phyloP scores from a whole-genome alignment of 495 filamentous ascomycete genomes.

The Rostrohypoxylon terebratum region DNA sequence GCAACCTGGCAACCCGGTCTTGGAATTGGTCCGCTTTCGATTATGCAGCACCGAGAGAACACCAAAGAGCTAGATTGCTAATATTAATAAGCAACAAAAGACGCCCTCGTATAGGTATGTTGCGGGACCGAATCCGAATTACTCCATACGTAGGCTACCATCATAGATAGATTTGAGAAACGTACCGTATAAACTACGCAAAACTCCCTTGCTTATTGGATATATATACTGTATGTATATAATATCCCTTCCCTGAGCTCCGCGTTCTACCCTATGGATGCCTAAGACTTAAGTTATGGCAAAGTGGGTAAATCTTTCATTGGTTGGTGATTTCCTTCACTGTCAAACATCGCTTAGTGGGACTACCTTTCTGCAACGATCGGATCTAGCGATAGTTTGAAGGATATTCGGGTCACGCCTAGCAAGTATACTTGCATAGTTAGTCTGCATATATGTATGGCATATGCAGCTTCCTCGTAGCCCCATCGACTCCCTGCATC shows the following conservation, averaged over 20 bases:
- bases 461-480: constrained; percentile 3
- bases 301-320: neutral
- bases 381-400: constrained; percentile 7
- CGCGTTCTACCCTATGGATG: neutral
- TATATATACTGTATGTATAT: neutral
- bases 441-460: constrained; percentile 10
- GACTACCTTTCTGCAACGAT: constrained; percentile 11
- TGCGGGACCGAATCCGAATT: neutral
- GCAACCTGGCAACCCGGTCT: constrained; percentile 22
- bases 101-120: neutral
- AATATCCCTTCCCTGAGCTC: neutral
- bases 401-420: neutral
- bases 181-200: neutral
- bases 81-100: neutral
- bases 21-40: constrained; percentile 15
- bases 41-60: neutral
- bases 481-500: constrained; percentile 19
- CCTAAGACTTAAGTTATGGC: neutral
- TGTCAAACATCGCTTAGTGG: neutral
- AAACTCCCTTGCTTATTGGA: neutral
- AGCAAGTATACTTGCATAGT: neutral
- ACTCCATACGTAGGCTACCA: neutral
- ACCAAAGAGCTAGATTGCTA: neutral
- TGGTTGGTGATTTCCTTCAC: constrained; percentile 2
- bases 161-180: neutral